These are phyloP conservation scores for Arabis hirsuta DNA, from an alignment of 345 rosid genomes.

Conservation along the genomic window DNA sequence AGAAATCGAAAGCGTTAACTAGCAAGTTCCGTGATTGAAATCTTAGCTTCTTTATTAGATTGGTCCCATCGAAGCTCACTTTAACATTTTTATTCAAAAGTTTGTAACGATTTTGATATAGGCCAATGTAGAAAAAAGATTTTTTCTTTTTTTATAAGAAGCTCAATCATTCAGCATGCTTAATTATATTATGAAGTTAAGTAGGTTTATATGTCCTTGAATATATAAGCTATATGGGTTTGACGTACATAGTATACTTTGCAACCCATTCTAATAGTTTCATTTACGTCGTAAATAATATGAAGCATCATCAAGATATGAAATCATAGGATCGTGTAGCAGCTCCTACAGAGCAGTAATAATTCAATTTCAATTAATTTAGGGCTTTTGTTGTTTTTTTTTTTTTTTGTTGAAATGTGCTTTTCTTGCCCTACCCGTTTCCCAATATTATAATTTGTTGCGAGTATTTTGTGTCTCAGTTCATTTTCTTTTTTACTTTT, in stretches of 20 bases:
- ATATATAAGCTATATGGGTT: no score
- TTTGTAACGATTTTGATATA: slow-evolving; percentile 16
- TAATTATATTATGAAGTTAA: not conserved
- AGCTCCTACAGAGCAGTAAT: not conserved
- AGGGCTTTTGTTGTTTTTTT: no score
- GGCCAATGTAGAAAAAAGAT: not conserved
- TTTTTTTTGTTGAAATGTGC: not conserved
- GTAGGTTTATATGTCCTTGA: no score
- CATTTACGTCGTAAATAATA: slow-evolving; percentile 6
- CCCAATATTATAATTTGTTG: no score
- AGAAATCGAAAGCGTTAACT: slow-evolving; percentile 34
- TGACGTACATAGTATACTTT: no score
- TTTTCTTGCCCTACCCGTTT: no score
- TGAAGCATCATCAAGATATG: slow-evolving; percentile 24
- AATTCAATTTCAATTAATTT: not conserved
- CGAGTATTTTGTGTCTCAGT: no score
- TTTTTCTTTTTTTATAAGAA: not conserved
- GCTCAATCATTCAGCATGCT: slow-evolving; percentile 16
- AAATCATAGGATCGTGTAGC: not conserved
- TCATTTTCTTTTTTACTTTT: no score
- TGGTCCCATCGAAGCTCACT: slow-evolving; percentile 29
- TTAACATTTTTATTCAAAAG: slow-evolving; percentile 1
- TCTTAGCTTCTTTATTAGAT: slow-evolving; percentile 9
- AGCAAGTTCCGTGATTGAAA: slow-evolving; percentile 31
- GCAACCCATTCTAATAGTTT: not conserved